These are phyloP conservation scores for Chytridium lagenaria DNA, from an alignment of 371 early-diverging fungal species.

Conservation along the genomic window DNA sequence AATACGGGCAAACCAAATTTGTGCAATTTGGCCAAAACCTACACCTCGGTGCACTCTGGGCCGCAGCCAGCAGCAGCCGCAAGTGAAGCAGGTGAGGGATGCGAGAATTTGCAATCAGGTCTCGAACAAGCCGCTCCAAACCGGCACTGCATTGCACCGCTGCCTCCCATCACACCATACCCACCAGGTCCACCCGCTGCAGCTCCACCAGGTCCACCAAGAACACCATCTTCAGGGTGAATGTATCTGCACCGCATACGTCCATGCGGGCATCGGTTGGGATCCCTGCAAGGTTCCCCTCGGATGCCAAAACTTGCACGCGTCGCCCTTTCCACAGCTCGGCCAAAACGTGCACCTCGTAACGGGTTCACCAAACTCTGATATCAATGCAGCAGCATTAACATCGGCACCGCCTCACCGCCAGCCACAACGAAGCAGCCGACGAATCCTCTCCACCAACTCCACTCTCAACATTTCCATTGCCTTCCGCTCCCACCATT, in stretches of 20 bases:
- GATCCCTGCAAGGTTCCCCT: neutral
- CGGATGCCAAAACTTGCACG: slow-evolving; percentile 12
- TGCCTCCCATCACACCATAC: neutral
- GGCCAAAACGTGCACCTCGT: neutral
- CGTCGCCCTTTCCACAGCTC: slow-evolving; percentile 2
- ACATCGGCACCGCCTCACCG: neutral
- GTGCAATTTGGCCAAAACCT: slow-evolving; percentile 40
- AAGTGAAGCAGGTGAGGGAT: slow-evolving; percentile 40
- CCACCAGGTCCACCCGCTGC: neutral
- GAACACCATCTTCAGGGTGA: neutral
- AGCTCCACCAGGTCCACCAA: neutral
- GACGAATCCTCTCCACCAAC: neutral
- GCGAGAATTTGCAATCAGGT: slow-evolving; percentile 36
- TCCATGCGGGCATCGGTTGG: neutral
- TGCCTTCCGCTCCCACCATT: too few relatives aligned
- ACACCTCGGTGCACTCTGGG: slow-evolving; percentile 22
- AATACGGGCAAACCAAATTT: slow-evolving; percentile 39
- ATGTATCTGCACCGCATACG: neutral
- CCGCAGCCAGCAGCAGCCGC: slow-evolving; percentile 21
- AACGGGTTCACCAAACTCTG: slow-evolving; percentile 7
- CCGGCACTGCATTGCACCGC: slow-evolving; percentile 18
- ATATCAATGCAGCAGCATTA: neutral
- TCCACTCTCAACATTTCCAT: too few relatives aligned
- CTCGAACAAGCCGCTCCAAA: slow-evolving; percentile 35
- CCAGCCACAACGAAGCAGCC: neutral